phyloP scores from a whole-genome alignment of 2,329 filamentous ascomycete genomes.

The Exophiala dermatitidis region DNA sequence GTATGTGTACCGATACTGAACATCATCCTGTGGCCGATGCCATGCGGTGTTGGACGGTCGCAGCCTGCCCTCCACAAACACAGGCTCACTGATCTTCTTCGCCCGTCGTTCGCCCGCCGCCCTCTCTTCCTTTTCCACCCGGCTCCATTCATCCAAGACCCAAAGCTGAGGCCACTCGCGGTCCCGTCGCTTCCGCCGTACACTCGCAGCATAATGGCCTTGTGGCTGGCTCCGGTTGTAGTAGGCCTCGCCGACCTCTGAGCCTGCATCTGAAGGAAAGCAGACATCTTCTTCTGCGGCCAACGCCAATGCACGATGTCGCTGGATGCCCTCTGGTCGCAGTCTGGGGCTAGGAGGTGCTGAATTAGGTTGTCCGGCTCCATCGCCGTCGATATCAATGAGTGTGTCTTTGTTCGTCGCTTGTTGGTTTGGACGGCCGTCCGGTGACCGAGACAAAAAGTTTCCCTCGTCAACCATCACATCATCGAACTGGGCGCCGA shows the following conservation, averaged over 20 bases:
- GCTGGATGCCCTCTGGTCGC: constrained; percentile 30
- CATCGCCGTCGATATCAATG: constrained; percentile 39
- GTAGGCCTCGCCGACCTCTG: constrained; percentile 75
- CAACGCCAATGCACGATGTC: constrained; percentile 49
- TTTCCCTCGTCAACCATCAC: constrained; percentile 40
- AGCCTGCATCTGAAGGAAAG: constrained; percentile 72
- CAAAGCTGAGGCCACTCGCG: constrained; percentile 79
- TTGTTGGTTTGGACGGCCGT: constrained; percentile 31
- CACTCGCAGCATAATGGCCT: constrained; percentile 34
- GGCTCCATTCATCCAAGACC: constrained; percentile 81
- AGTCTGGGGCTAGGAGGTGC: constrained; percentile 37
- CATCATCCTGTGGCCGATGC: constrained; percentile 82
- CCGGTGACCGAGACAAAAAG: constrained; percentile 35
- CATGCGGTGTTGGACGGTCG: constrained; percentile 67
- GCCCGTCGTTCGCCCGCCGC: constrained; percentile 71
- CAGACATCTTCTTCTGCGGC: constrained; percentile 82
- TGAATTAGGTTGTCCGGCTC: constrained; percentile 25
- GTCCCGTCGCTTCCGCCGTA: constrained; percentile 52
- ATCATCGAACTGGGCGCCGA: constrained; percentile 48
- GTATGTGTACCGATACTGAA: constrained; percentile 92
- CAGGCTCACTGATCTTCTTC: constrained; percentile 88
- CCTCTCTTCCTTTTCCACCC: constrained; percentile 79
- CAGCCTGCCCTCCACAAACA: constrained; percentile 82
- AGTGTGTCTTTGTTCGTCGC: constrained; percentile 35
- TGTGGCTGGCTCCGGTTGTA: constrained; percentile 45